Base-by-base conservation (phyloP, 805 yeast species). In the Citeromyces nyonsensis region DNA sequence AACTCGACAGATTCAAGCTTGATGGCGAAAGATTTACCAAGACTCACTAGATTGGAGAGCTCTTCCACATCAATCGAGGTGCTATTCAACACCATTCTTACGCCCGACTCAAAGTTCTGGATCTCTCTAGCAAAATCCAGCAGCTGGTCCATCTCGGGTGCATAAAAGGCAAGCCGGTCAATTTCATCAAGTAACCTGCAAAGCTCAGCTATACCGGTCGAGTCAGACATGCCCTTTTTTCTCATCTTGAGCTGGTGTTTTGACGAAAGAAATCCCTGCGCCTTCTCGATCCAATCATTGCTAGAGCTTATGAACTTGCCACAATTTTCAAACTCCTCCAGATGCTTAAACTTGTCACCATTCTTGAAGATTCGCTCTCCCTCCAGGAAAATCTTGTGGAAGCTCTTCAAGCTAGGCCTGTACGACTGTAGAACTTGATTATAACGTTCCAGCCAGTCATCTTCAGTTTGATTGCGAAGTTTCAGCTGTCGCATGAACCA, bases 11-110 rank as follows among this genome's bases (percentile, higher is more conserved):
- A 63, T 3, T 70, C 66, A 10, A 79, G 47, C 5, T 57, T 61
- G 26, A 80, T 48, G 4, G 80, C 80, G 44, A 76, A 67, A 3
- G 73, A 61, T 35, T 60, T 57, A 2, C 86, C 88, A 25, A 70
- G 48, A 29, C 60, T 64, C 15, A 74, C 63, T 46, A 77, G 47
- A 27, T 67, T 72, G 25, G 59, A 52, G 32, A 71, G 59, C 15
- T 74, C 79, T 10, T 56, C 58, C 6, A 57, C 33, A 1, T 56
- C 40, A 13, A 35, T 13, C 0, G 44, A 27, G 13, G 55, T 58
- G 10, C 36, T 42, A 15, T 45, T 32, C 3, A 69, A 42, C 11
- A 68, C 50, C 3, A 47, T 38, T 7, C 63, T 45, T 24, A 69
- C 70, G 10, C 65, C 58, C 18, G 53, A 48, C 36, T 66, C 72